Evolutionary conservation across 2,329 filamentous ascomycete genomes (phyloP).

Genomic region (Coniochaeta sp.): DNA sequence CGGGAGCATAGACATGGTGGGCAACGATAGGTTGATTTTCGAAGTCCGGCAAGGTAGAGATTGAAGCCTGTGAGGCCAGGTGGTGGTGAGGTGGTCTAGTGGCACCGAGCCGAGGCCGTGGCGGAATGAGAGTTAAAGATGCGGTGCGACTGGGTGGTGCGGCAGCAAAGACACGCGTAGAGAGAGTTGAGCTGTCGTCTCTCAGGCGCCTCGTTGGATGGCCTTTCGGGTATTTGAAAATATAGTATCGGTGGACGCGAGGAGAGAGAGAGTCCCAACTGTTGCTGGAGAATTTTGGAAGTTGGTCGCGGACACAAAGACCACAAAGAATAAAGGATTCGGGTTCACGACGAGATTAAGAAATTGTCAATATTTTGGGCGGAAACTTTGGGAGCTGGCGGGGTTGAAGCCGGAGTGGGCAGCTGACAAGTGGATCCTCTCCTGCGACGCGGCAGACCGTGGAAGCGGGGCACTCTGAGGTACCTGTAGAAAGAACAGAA

Average conservation of each 20-base stretch:
- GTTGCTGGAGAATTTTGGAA: not conserved
- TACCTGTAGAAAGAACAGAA: too few relatives aligned
- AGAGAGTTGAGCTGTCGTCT: not conserved
- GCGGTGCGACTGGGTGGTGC: constrained; percentile 3
- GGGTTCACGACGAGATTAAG: not conserved
- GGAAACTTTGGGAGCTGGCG: not conserved
- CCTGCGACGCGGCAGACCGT: too few relatives aligned
- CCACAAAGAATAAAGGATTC: not conserved
- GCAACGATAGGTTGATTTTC: not conserved
- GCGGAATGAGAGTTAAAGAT: not conserved
- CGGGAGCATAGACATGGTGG: constrained; percentile 74
- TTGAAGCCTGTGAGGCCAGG: constrained; percentile 2
- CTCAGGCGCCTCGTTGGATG: not conserved
- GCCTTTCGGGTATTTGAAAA: not conserved
- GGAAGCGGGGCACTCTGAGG: too few relatives aligned
- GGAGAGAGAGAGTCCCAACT: not conserved
- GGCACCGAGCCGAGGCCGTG: not conserved
- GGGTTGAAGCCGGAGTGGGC: not conserved
- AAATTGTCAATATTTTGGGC: constrained; percentile 5
- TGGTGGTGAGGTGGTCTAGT: not conserved
- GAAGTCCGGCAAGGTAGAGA: not conserved
- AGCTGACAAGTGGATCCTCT: not conserved
- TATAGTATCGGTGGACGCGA: not conserved
- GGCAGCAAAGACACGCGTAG: constrained; percentile 3
- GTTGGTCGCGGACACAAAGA: not conserved